These are phyloP conservation scores for Fusarium dlaminii DNA, from an alignment of 2,329 filamentous ascomycete species.

Conservation along the genomic window DNA sequence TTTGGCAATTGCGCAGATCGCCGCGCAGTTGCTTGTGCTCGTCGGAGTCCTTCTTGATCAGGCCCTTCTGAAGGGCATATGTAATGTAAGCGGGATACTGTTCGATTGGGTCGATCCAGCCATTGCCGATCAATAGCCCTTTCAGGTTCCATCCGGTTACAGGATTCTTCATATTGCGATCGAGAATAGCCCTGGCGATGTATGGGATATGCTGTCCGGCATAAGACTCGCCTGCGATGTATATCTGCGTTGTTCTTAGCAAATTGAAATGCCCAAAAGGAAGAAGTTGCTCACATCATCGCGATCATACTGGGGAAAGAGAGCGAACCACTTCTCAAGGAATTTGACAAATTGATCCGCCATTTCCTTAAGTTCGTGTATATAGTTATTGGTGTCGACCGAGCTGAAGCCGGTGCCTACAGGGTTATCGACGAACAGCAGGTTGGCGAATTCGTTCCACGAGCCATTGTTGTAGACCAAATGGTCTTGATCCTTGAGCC, in stretches of 20 bases:
- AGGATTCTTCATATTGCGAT: conserved; percentile 76
- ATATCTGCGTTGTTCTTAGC: conserved; percentile 69
- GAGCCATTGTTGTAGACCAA: conserved; percentile 89
- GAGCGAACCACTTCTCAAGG: conserved; percentile 86
- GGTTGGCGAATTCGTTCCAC: conserved; percentile 97
- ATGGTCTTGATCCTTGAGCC: conserved; percentile 77
- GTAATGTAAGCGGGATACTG: conserved; percentile 90
- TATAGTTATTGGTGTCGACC: conserved; percentile 86
- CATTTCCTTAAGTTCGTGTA: conserved; percentile 89
- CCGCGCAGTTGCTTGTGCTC: conserved; percentile 72
- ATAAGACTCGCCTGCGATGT: conserved; percentile 95
- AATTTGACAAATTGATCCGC: conserved; percentile 87
- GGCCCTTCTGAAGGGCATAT: conserved; percentile 79
- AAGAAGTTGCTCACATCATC: conserved; percentile 81
- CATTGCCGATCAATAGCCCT: conserved; percentile 93
- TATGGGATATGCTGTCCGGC: conserved; percentile 98
- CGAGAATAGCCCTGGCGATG: conserved; percentile 89
- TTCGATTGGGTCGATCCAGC: conserved; percentile 91
- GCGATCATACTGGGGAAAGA: conserved; percentile 91
- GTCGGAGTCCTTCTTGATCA: conserved; percentile 75
- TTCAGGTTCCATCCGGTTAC: conserved; percentile 75
- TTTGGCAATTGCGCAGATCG: conserved; percentile 74
- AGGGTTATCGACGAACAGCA: conserved; percentile 96
- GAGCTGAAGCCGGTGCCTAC: conserved; percentile 98
- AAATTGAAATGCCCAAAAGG: background rate